Base-by-base conservation (phyloP, 441 rosid species). In the Arabidopsis lyrata region DNA sequence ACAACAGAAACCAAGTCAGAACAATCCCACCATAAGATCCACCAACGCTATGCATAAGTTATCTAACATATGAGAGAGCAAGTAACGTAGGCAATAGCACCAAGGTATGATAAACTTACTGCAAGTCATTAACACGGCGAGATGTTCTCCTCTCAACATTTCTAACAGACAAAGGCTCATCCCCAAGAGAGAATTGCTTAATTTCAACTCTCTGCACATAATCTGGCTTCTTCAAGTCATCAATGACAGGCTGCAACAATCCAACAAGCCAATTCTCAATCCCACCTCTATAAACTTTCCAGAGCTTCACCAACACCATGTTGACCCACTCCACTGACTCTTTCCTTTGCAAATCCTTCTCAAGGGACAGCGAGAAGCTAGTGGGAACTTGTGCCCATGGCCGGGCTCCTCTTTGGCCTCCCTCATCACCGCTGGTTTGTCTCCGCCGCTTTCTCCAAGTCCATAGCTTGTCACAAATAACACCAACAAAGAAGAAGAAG, bases 281-380 rank as follows among this genome's bases (percentile, higher is more conserved):
- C 41, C 87, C 97, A 76, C 83, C 90, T 81, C 96, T 90, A 56
- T 95, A 90, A 27, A 95, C 98, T 81, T 92, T 95, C 98, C 98
- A 90, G 57, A 92, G 73, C 85, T 95, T 95, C 38, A 90, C 98
- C 90, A 95, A 57, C 66, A 95, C 99, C 97, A 95, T 95, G 66
- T 95, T 95, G 34, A 95, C 99, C 99, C 99, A 95, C 78, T 95
- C 99, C 57, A 95, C 99, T 0, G 97, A 95, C 76, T 95, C 99
- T 68, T 95, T 95, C 86, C 99, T 86, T 72, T 82, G 93, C 92
- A 94, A 86, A 66, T 94, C 99, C 78, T 90, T 87, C 85, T 95
- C 99, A 83, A 95, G 70, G 11, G 93, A 86, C 78, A 82, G 56
- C 0, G 96, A 82, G 29, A 91, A 88, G 78, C 97, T 89, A 3